Conservation (phyloP, 2,329 filamentous ascomycete species). For the Cercospora beticola region DNA sequence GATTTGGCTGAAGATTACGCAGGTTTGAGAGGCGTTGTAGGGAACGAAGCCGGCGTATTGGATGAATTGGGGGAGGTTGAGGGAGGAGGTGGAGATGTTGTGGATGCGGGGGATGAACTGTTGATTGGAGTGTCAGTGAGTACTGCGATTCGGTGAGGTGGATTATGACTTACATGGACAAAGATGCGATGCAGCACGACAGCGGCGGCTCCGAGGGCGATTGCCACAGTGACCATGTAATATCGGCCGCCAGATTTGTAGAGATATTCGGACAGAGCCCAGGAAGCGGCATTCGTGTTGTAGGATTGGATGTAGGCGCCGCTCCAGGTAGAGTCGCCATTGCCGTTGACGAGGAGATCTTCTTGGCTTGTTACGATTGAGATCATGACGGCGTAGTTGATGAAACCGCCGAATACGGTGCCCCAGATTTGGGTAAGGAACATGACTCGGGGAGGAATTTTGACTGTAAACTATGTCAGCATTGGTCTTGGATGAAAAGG, state of each 20-base stretch:
- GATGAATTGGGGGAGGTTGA: conserved; percentile 57
- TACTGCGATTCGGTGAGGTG: not conserved
- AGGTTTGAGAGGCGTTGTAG: conserved; percentile 57
- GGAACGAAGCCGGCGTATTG: conserved; percentile 57
- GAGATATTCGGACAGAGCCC: conserved; percentile 55
- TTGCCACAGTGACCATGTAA: conserved; percentile 40
- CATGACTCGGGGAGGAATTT: conserved; percentile 57
- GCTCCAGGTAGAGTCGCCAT: conserved; percentile 55
- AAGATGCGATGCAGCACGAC: conserved; percentile 48
- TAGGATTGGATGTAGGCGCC: conserved; percentile 51
- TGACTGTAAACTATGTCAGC: conserved; percentile 32
- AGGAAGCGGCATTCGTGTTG: conserved; percentile 41
- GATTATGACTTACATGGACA: conserved; percentile 34
- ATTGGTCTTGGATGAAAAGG: not conserved
- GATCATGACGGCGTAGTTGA: conserved; percentile 55
- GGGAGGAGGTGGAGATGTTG: conserved; percentile 21
- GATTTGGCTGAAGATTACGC: conserved; percentile 51
- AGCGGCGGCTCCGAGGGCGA: conserved; percentile 49
- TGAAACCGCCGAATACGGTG: conserved; percentile 51
- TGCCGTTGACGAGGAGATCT: conserved; percentile 47
- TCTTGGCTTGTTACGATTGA: conserved; percentile 53
- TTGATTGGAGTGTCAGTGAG: not conserved
- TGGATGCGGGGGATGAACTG: conserved; percentile 52
- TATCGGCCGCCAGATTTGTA: conserved; percentile 46
- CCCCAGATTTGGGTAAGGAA: conserved; percentile 58